Conservation (phyloP, 2,329 filamentous ascomycete genomes). For the Colletotrichum limetticola region DNA sequence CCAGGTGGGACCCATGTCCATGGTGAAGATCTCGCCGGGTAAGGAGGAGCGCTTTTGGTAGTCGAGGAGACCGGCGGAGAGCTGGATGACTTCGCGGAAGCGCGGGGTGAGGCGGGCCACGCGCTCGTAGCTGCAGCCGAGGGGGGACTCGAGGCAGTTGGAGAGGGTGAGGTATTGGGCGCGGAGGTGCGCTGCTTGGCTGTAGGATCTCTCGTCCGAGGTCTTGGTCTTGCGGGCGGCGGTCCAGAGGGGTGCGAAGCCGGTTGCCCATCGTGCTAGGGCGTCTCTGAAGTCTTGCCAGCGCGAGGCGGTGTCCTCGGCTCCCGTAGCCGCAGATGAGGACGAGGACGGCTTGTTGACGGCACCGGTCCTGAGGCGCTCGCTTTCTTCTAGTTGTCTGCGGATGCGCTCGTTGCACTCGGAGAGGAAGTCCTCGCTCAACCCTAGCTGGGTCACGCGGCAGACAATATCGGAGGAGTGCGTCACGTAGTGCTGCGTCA, state of each 20-base stretch:
- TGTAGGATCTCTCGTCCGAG: slow-evolving; percentile 38
- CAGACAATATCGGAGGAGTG: slow-evolving; percentile 38
- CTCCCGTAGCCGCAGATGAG: background rate
- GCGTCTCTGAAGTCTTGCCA: slow-evolving; percentile 20
- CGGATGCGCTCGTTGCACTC: slow-evolving; percentile 11
- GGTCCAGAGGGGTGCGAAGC: slow-evolving; percentile 39
- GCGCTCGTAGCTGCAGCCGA: slow-evolving; percentile 38
- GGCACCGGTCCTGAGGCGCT: slow-evolving; percentile 10
- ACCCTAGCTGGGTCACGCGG: slow-evolving; percentile 31
- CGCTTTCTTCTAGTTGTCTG: slow-evolving; percentile 10
- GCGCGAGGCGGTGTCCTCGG: slow-evolving; percentile 20
- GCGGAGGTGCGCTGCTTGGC: slow-evolving; percentile 39
- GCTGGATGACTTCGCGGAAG: slow-evolving; percentile 41
- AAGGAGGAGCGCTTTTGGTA: slow-evolving; percentile 25
- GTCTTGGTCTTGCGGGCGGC: slow-evolving; percentile 18
- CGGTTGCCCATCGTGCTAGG: slow-evolving; percentile 21
- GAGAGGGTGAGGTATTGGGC: slow-evolving; percentile 41
- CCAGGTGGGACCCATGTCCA: slow-evolving; percentile 43
- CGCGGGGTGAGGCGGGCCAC: slow-evolving; percentile 39
- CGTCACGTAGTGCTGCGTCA: slow-evolving; percentile 41
- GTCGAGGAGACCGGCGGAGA: slow-evolving; percentile 37
- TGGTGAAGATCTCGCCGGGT: slow-evolving; percentile 39
- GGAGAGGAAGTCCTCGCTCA: slow-evolving; percentile 10
- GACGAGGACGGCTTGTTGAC: background rate
- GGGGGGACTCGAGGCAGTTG: slow-evolving; percentile 36